These are phyloP conservation scores for Linum usitatissimum DNA, from an alignment of 345 rosid genomes.

Conservation along the genomic window DNA sequence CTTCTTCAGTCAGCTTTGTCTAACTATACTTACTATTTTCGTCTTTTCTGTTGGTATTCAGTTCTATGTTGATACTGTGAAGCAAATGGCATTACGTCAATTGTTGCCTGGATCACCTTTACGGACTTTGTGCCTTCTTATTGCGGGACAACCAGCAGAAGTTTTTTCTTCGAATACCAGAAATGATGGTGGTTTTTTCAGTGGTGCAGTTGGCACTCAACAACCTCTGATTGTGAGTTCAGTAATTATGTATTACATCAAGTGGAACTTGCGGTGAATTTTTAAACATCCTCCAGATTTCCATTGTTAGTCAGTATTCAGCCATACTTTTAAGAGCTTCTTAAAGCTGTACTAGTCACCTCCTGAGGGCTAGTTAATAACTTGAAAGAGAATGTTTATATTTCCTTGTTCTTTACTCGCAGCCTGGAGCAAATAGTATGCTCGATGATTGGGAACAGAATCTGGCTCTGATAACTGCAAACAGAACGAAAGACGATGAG, in stretches of 20 bases:
- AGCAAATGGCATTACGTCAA: slow-evolving; percentile 91
- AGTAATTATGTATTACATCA: neutral
- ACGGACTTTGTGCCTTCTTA: slow-evolving; percentile 89
- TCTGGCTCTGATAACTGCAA: slow-evolving; percentile 91
- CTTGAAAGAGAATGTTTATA: neutral
- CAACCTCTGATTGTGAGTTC: slow-evolving; percentile 50
- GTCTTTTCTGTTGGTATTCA: slow-evolving; percentile 26
- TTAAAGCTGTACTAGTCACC: neutral
- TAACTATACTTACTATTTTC: neutral
- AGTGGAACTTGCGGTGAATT: too few species aligned
- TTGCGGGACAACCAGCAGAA: slow-evolving; percentile 95
- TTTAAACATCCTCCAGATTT: too few species aligned
- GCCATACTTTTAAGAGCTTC: neutral
- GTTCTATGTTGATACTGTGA: slow-evolving; percentile 90
- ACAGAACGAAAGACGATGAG: slow-evolving; percentile 92
- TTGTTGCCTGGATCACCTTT: slow-evolving; percentile 90
- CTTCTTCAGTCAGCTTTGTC: neutral
- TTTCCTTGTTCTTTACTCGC: slow-evolving; percentile 4
- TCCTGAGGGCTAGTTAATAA: neutral
- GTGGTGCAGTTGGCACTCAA: slow-evolving; percentile 28
- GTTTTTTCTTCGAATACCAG: slow-evolving; percentile 48
- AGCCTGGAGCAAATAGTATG: slow-evolving; percentile 68
- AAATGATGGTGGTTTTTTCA: slow-evolving; percentile 26
- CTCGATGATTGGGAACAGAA: slow-evolving; percentile 99
- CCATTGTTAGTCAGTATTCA: neutral